phyloP scores from a whole-genome alignment of 495 filamentous ascomycete genomes.

The Eremomyces bilateralis region DNA sequence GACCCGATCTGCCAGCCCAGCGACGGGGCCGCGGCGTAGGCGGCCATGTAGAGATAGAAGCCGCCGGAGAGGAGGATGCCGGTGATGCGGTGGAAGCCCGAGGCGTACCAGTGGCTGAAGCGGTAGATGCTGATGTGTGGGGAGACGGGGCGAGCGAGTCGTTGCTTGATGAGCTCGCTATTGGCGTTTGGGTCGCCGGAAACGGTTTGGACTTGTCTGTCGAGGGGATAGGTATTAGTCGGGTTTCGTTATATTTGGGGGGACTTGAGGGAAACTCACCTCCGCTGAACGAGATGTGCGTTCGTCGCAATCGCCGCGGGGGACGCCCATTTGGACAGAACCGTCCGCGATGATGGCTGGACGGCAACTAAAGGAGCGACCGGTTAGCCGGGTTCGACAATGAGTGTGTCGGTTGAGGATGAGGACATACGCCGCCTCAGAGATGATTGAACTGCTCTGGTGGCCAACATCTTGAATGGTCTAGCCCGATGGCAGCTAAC shows the following conservation, averaged over 20 bases:
- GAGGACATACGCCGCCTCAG: slow-evolving; percentile 50
- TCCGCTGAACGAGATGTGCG: too few relatives aligned
- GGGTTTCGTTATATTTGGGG: too few relatives aligned
- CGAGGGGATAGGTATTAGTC: slow-evolving; percentile 2
- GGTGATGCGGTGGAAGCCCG: slow-evolving; percentile 58
- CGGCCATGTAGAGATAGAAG: slow-evolving; percentile 64
- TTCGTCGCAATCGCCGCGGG: too few relatives aligned
- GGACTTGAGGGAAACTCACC: too few relatives aligned
- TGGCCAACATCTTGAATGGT: not conserved
- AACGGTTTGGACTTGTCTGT: slow-evolving; percentile 34
- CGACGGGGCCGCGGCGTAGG: slow-evolving; percentile 64
- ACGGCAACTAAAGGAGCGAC: too few relatives aligned
- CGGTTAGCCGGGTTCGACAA: too few relatives aligned
- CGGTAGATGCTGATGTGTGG: slow-evolving; percentile 83
- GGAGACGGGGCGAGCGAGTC: slow-evolving; percentile 59
- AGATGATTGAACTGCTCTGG: slow-evolving; percentile 1
- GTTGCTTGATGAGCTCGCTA: slow-evolving; percentile 72
- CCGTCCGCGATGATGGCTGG: too few relatives aligned
- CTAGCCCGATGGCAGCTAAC: too few relatives aligned
- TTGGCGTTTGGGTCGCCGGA: slow-evolving; percentile 31
- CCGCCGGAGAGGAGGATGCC: slow-evolving; percentile 46
- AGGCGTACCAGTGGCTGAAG: slow-evolving; percentile 64
- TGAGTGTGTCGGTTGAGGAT: too few relatives aligned
- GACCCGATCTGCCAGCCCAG: slow-evolving; percentile 74
- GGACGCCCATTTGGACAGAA: too few relatives aligned